These are phyloP conservation scores for Hyphodiscus hymeniophilus DNA, from an alignment of 495 filamentous ascomycete species.

Conservation along the genomic window DNA sequence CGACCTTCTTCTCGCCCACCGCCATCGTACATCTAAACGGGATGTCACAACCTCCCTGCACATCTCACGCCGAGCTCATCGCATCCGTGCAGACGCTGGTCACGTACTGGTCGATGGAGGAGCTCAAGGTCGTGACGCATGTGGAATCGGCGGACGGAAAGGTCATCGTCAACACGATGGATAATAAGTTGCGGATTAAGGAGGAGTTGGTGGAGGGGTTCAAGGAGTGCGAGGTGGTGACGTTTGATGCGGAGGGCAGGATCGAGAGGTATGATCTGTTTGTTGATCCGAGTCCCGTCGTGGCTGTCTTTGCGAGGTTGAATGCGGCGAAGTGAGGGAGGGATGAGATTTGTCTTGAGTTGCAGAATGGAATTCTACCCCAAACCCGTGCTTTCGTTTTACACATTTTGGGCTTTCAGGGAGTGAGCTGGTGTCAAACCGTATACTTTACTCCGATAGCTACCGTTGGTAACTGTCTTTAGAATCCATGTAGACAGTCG, in stretches of 20 bases:
- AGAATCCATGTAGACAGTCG: no score
- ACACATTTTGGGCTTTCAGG: no score
- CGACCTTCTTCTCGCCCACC: background rate
- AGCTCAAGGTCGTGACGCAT: background rate
- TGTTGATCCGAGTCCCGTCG: background rate
- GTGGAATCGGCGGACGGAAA: background rate
- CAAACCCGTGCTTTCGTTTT: no score
- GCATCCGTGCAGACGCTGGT: background rate
- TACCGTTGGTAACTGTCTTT: no score
- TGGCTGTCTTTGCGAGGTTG: no score
- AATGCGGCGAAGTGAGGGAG: no score
- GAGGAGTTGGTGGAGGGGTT: conserved; percentile 2
- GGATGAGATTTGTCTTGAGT: no score
- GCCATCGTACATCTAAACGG: background rate
- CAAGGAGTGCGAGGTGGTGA: conserved; percentile 2
- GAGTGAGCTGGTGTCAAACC: no score
- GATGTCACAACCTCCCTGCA: background rate
- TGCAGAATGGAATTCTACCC: no score
- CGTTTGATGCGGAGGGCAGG: background rate
- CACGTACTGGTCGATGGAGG: background rate
- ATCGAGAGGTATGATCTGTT: background rate
- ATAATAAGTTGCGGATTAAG: background rate
- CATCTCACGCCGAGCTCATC: background rate
- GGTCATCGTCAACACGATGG: background rate
- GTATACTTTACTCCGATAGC: no score